A percentile compares a stretch with the other conserved stretches of the same genome.
Conservation (phyloP, 2,329 filamentous ascomycete genomes). For the Teratosphaeria nubilosa region DNA sequence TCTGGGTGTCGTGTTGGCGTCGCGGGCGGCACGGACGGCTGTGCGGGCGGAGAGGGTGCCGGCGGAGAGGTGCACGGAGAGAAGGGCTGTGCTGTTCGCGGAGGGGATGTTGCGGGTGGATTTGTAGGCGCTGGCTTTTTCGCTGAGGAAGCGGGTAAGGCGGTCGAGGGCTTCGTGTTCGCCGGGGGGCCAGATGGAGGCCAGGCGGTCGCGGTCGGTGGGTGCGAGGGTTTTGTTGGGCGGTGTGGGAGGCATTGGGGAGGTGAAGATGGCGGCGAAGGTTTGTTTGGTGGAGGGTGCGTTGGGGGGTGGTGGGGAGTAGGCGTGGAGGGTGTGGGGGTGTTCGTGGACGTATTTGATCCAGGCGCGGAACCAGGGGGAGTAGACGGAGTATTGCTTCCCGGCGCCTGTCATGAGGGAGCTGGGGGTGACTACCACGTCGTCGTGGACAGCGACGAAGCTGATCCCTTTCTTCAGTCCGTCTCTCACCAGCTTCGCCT, state of each 20-base stretch:
- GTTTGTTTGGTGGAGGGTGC: slow-evolving; percentile 36
- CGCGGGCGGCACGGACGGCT: slow-evolving; percentile 53
- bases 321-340: slow-evolving; percentile 53
- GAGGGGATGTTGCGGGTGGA: slow-evolving; percentile 57
- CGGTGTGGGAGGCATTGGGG: slow-evolving; percentile 51
- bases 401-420: slow-evolving; percentile 55
- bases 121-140: slow-evolving; percentile 53
- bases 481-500: slow-evolving; percentile 53
- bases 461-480: slow-evolving; percentile 55
- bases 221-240: slow-evolving; percentile 49
- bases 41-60: slow-evolving; percentile 60
- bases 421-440: slow-evolving; percentile 71
- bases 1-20: slow-evolving; percentile 50
- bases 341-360: slow-evolving; percentile 61
- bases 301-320: slow-evolving; percentile 49
- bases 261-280: slow-evolving; percentile 50
- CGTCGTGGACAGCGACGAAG: slow-evolving; percentile 68
- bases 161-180: slow-evolving; percentile 60
- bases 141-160: slow-evolving; percentile 56
- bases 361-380: slow-evolving; percentile 74
- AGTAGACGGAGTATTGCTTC: slow-evolving; percentile 75
- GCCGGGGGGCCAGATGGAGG: slow-evolving; percentile 60
- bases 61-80: slow-evolving; percentile 63
- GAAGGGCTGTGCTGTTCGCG: slow-evolving; percentile 51
- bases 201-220: slow-evolving; percentile 47